These are phyloP conservation scores for Lippia alba DNA, from an alignment of 305 asterid genomes.

Conservation along the genomic window DNA sequence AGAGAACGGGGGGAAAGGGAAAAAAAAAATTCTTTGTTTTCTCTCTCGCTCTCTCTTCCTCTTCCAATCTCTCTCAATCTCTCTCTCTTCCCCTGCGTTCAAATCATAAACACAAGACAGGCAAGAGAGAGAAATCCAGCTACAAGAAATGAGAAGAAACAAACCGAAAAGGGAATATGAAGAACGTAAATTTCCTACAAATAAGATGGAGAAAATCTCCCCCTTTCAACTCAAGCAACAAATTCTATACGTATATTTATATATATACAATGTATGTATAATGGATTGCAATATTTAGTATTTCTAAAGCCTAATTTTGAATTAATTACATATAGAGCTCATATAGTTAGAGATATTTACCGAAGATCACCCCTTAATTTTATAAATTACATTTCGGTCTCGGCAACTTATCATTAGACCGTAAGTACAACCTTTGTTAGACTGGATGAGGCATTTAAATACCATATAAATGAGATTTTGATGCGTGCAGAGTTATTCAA, in stretches of 20 bases:
- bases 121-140: conserved; percentile 15
- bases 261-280: not conserved
- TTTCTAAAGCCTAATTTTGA: too few relatives aligned
- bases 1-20: not conserved
- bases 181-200: conserved; percentile 27
- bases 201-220: not conserved
- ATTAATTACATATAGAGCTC: too few relatives aligned
- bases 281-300: not conserved
- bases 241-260: not conserved
- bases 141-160: conserved; percentile 15
- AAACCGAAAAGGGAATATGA: not conserved
- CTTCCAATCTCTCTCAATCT: conserved; percentile 36
- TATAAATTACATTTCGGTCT: too few relatives aligned
- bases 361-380: too few relatives aligned
- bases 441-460: too few relatives aligned
- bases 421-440: too few relatives aligned
- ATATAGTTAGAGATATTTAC: too few relatives aligned
- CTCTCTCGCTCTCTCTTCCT: conserved; percentile 23
- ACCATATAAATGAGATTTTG: too few relatives aligned
- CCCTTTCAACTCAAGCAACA: conserved; percentile 18
- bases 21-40: not conserved
- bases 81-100: conserved; percentile 36
- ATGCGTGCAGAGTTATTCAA: too few relatives aligned
- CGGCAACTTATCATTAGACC: too few relatives aligned
- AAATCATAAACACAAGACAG: conserved; percentile 16